A percentile compares a stretch with the other conserved stretches of the same genome.
Conservation (phyloP, 208 protist genomes). For the Jaenimonas drosophilae region DNA sequence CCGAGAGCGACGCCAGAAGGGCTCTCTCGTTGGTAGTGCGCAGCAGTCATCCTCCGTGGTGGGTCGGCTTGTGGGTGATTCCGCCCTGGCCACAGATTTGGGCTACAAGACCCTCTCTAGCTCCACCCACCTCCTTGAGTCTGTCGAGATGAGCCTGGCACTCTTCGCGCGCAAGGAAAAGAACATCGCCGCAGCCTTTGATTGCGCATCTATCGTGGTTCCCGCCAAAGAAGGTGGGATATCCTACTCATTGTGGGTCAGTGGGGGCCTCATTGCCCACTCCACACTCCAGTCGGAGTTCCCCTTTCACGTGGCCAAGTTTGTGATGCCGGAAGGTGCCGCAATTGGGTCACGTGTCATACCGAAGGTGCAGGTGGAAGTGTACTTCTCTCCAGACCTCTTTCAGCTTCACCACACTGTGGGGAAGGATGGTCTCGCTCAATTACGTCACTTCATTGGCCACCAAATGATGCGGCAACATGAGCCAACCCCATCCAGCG, state of each 20-base stretch:
- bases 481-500: slow-evolving; percentile 51
- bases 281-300: slow-evolving; percentile 47
- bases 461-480: slow-evolving; percentile 66
- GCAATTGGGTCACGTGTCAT: slow-evolving; percentile 9
- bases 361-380: slow-evolving; percentile 53
- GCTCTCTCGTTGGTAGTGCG: slow-evolving; percentile 36
- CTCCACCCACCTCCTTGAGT: slow-evolving; percentile 67
- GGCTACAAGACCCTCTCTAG: slow-evolving; percentile 76
- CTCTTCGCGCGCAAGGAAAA: slow-evolving; percentile 52
- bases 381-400: slow-evolving; percentile 81
- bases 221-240: slow-evolving; percentile 55
- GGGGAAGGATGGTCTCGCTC: slow-evolving; percentile 42
- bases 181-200: slow-evolving; percentile 47
- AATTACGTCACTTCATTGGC: slow-evolving; percentile 67
- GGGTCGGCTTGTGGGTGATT: slow-evolving; percentile 45
- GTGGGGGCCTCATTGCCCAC: slow-evolving; percentile 57
- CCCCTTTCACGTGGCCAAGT: slow-evolving; percentile 77
- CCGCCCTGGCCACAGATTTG: slow-evolving; percentile 41
- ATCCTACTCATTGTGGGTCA: slow-evolving; percentile 78
- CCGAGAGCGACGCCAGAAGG: slow-evolving; percentile 28
- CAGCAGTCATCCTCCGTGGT: slow-evolving; percentile 34
- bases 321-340: slow-evolving; percentile 13
- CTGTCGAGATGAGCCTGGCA: slow-evolving; percentile 43
- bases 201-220: slow-evolving; percentile 31
- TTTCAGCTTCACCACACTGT: slow-evolving; percentile 50